Evolutionary conservation across 2,329 filamentous ascomycete species (phyloP), one percentile per base, ranked within the genome.

Genomic region (Epichloe coenophiala): DNA sequence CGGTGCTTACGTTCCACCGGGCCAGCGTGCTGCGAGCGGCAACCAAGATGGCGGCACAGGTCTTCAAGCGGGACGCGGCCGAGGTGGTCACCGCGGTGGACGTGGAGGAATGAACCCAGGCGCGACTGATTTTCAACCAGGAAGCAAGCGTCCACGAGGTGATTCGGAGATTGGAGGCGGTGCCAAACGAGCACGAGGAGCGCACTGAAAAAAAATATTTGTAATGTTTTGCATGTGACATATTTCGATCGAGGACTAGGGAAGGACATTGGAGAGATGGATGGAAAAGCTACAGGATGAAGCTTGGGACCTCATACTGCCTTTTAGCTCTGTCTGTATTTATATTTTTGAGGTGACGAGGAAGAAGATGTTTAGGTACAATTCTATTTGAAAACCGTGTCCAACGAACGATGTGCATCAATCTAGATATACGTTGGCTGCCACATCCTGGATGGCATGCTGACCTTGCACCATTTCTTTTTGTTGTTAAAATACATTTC

Each of bases 121-220:
- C 12, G 77, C 74, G 9, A 67, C 71, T 46, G 80, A 81, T 51
- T 75, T 79, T 56, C 77, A 79, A 41, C 73, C 75, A 8, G 76
- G 77, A 4, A 76, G 71, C 56, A 81, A 81, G 64, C 70, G 78
- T 31, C 71, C 75, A 13, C 68, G 78, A 49, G 76, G 79, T 46
- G 78, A 81, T 50, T 68, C 65, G 0, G 70, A 72, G 47, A 62
- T 55, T 21, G 68, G 66, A 3, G 68, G 63, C 17, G 69, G 69
- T 19, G 68, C 68, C 3, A 72, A 72, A 60, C 61, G 70, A 52
- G 66, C 68, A 4, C 61, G 70, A 37, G 70, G 70, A 53, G 65
- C 64, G 21, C 67, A 69, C 42, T 70, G 59, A 61, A 35, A 31
- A 12, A 37, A 12, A 37, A n/a, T 19, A 21, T 21, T 21, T 17